Base-by-base conservation (phyloP, 192 early-diverging fungal species). In the Podila clonocystis region DNA sequence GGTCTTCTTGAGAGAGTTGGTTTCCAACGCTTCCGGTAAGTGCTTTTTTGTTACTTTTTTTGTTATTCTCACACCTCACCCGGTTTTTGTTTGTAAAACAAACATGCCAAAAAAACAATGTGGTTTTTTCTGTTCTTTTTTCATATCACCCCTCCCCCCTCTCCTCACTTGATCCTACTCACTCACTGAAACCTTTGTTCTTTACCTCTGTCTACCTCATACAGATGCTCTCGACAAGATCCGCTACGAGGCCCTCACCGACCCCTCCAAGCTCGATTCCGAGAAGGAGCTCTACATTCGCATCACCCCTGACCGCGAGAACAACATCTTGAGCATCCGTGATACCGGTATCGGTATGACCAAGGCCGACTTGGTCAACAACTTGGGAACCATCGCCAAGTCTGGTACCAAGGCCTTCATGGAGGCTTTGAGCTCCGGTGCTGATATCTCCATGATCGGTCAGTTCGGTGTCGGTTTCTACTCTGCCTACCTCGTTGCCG, bases 401-500 rank as follows among this genome's bases (percentile, higher is more conserved):
- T 99, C 97, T 68, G 97, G 97, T 73, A 99, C 98, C 90, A 98
- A 98, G 91, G 93, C 95, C 59, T 98, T 98, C 88, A 99, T 99
- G 97, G 97, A 99, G 90, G 96, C 94, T 68, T 91, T 99, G 63
- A 90, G 93, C 78, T 89, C 93, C 65, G 96, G 95, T 85, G 97
- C 96, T 73, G 97, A 97, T 89, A 98, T 97, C 68, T 97, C 96
- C 86, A 98, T 99, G 96, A 99, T 99, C 87, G 98, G 97, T 85
- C 97, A 99, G 87, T 99, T 99, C 85, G 98, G 98, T 96, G 98
- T 99, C 67, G 98, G 98, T 91, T 99, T 99, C 96, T 99, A 99
- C 94, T 98, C 97, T 73, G 97, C 97, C 67, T 99, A 98, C 93
- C 91, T 99, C 72, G 96, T 99, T 75, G 97, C 96, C 75, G 98